Evolutionary conservation across 1,284 basidiomycete genomes (phyloP), one percentile per base, ranked within the genome.

Genomic region (Tilletia walkeri): DNA sequence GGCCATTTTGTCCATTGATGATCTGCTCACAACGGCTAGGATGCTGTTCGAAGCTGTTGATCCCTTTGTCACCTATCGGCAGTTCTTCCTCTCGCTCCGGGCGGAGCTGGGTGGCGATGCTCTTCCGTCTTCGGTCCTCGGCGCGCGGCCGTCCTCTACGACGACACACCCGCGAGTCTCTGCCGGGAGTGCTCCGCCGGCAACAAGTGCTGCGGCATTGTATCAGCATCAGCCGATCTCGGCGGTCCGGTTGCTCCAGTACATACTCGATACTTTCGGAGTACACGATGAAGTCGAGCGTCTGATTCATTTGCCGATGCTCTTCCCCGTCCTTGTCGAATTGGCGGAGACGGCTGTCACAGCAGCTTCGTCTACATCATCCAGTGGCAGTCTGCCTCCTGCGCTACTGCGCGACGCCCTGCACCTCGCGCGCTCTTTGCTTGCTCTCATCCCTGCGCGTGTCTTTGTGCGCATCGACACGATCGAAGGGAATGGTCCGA

Each of bases 1-100:
- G 18, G 54, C 54, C 34, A 39, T 34, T 20, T 66, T 56, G 4
- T 24, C 48, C 20, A 20, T 39, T 16, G 71, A 73, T 18, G 78
- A 96, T 90, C 85, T 95, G 39, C 86, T 88, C 30, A 90, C 92
- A 85, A 95, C 94, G 0, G 94, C 92, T 0, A 91, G 89, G 72
- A 93, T 93, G 18, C 86, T 99, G 0, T 95, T 96, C 76, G 95
- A 98, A 82, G 91, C 93, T 6, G 88, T 95, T 9, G 96, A 99
- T 75, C 94, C 94, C 1, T 89, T 89, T 70, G 87, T 94, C 45
- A 85, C 94, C 1, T 99, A 95, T 93, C 91, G 89, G 74, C 88
- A 90, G 53, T 82, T 98, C 0, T 87, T 92, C 66, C 80, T 84
- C 20, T 85, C 87, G 2, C 84, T 85, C 20, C 66, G 68, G 1